phyloP scores from a whole-genome alignment of 495 filamentous ascomycete genomes.

The Cairneyella variabilis region DNA sequence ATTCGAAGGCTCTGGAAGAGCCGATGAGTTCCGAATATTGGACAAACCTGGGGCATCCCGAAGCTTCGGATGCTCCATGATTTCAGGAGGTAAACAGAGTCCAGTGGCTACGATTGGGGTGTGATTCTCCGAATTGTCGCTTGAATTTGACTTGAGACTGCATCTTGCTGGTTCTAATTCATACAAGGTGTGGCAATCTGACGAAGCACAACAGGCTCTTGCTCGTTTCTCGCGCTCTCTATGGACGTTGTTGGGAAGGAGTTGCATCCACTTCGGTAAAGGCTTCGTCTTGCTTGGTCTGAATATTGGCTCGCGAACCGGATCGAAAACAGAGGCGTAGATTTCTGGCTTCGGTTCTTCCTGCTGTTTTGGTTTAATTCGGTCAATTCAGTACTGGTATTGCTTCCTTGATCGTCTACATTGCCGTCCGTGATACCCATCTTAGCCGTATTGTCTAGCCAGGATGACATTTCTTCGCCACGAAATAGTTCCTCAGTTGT shows the following conservation, averaged over 20 bases:
- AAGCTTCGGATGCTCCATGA: not conserved
- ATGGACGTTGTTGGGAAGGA: slow-evolving; percentile 28
- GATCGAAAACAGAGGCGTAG: slow-evolving; percentile 39
- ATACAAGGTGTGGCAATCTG: not conserved
- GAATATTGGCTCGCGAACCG: slow-evolving; percentile 35
- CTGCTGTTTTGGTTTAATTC: not conserved
- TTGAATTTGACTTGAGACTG: too few relatives aligned
- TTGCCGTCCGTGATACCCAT: slow-evolving; percentile 13
- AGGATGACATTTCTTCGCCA: slow-evolving; percentile 4
- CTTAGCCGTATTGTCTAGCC: slow-evolving; percentile 11
- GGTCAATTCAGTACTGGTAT: not conserved
- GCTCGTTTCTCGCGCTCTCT: slow-evolving; percentile 10
- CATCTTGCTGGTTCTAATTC: not conserved
- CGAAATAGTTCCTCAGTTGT: not conserved
- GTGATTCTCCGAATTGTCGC: too few relatives aligned
- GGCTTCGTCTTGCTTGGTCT: slow-evolving; percentile 40
- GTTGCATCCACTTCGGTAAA: slow-evolving; percentile 42
- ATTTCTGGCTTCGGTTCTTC: slow-evolving; percentile 19
- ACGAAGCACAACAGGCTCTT: not conserved
- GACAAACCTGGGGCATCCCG: not conserved
- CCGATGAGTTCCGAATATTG: not conserved
- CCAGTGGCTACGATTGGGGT: too few relatives aligned
- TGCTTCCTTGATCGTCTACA: slow-evolving; percentile 2
- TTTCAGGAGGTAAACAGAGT: not conserved
- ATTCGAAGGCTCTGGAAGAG: too few relatives aligned